Evolutionary conservation across 2,329 filamentous ascomycete genomes (phyloP).

Genomic region (Xylariaceae sp.): DNA sequence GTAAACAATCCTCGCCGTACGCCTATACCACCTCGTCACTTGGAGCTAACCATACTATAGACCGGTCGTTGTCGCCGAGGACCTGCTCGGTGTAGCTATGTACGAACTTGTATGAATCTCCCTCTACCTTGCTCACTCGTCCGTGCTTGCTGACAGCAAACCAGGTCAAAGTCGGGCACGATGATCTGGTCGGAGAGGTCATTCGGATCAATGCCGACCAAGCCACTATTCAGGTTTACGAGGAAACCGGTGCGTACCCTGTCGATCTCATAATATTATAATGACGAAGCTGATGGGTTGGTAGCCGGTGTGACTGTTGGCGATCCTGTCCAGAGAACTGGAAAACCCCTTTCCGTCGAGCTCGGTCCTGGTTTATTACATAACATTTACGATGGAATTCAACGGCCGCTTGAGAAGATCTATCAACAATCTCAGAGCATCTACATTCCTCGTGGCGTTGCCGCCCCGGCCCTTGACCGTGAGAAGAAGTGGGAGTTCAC

Average conservation of each 20-base stretch:
- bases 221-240: conserved; percentile 98
- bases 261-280: background rate
- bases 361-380: conserved; percentile 96
- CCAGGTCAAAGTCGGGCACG: conserved; percentile 89
- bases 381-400: conserved; percentile 99
- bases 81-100: conserved; percentile 99
- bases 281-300: conserved; percentile 17
- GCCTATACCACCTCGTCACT: background rate
- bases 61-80: conserved; percentile 94
- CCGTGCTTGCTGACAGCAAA: conserved; percentile 18
- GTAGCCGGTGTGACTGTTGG: conserved; percentile 92
- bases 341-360: conserved; percentile 96
- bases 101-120: conserved; percentile 84
- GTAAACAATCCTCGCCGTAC: conserved; percentile 39
- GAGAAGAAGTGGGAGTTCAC: conserved; percentile 96
- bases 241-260: conserved; percentile 85
- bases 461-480: conserved; percentile 85
- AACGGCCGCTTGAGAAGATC: conserved; percentile 89
- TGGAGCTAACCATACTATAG: conserved; percentile 51
- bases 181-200: conserved; percentile 92
- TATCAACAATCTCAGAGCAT: conserved; percentile 80
- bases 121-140: background rate
- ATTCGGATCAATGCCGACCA: conserved; percentile 97
- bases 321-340: conserved; percentile 87
- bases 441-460: conserved; percentile 95